Evolutionary conservation across 1,284 basidiomycete genomes (phyloP).

Genomic region (Lignosus rhinocerotis): DNA sequence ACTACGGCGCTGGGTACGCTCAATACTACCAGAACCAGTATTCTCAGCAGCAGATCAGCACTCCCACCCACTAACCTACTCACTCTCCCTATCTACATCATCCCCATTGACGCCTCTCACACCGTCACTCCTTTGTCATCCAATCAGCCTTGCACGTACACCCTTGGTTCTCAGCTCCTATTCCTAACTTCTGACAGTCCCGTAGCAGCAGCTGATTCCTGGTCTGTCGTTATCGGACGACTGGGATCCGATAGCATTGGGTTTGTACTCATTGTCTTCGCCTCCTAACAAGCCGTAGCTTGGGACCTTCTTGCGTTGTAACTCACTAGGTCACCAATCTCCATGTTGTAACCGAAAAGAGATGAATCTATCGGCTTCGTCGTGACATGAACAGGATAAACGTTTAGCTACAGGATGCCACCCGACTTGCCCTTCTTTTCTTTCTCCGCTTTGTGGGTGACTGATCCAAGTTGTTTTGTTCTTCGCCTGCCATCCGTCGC

Average conservation of each 20-base stretch:
- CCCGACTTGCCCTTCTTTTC: slow-evolving; percentile 26
- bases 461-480: background rate
- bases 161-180: slow-evolving; percentile 5
- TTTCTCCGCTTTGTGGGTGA: slow-evolving; percentile 19
- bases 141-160: slow-evolving; percentile 13
- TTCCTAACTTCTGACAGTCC: slow-evolving; percentile 14
- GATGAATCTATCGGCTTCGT: background rate
- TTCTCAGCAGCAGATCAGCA: slow-evolving; percentile 66
- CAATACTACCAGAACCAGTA: slow-evolving; percentile 84
- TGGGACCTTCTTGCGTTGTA: slow-evolving; percentile 13
- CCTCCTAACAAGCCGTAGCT: slow-evolving; percentile 18
- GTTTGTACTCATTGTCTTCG: slow-evolving; percentile 20
- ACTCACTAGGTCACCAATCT: slow-evolving; percentile 19
- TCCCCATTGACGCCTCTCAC: slow-evolving; percentile 6
- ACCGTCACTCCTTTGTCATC: slow-evolving; percentile 16
- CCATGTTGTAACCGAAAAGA: slow-evolving; percentile 20
- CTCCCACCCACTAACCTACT: slow-evolving; percentile 43
- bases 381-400: background rate
- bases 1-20: slow-evolving; percentile 63
- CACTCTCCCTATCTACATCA: background rate
- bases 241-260: slow-evolving; percentile 5
- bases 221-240: slow-evolving; percentile 1
- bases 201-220: slow-evolving; percentile 3
- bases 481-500: slow-evolving; percentile 8
- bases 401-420: background rate